Evolutionary conservation across 2,329 filamentous ascomycete species (phyloP).

Genomic region (Alternaria viburni): DNA sequence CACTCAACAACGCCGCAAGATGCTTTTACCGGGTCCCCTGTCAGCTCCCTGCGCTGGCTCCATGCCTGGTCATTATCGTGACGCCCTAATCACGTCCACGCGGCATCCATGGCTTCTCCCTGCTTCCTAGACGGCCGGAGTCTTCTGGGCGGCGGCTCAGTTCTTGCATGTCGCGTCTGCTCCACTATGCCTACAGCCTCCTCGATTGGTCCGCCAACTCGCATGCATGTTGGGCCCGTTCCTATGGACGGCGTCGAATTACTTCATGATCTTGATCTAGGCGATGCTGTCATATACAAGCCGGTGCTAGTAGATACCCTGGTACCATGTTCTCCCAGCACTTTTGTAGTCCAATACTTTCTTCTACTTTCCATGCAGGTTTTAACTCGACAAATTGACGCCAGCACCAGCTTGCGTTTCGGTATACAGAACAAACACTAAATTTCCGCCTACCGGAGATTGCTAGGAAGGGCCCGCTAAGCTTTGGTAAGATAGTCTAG

Average conservation of each 20-base stretch:
- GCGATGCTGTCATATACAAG: slow-evolving; percentile 1
- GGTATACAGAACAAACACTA: slow-evolving; percentile 11
- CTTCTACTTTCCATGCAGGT: background rate
- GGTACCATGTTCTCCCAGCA: background rate
- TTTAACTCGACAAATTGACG: slow-evolving; percentile 1
- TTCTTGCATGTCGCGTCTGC: slow-evolving; percentile 21
- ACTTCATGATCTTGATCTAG: slow-evolving; percentile 26
- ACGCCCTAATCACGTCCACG: slow-evolving; percentile 29
- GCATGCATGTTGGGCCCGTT: slow-evolving; percentile 16
- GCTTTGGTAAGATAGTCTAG: slow-evolving; percentile 34
- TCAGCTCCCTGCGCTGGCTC: slow-evolving; percentile 7
- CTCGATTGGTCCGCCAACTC: slow-evolving; percentile 18
- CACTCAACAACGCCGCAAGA: background rate
- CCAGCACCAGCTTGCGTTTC: slow-evolving; percentile 4
- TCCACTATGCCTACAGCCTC: slow-evolving; percentile 1
- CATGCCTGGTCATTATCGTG: slow-evolving; percentile 24
- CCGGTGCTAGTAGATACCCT: slow-evolving; percentile 1
- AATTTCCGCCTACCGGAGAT: slow-evolving; percentile 11
- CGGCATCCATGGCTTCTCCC: slow-evolving; percentile 32
- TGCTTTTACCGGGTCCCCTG: slow-evolving; percentile 20
- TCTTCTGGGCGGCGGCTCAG: slow-evolving; percentile 17
- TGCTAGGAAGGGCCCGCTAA: slow-evolving; percentile 36
- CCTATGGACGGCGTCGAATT: slow-evolving; percentile 18
- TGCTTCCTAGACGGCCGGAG: slow-evolving; percentile 10
- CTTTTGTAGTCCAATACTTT: background rate